Conservation (phyloP, 2,329 filamentous ascomycete genomes). For the Ustulina deusta region DNA sequence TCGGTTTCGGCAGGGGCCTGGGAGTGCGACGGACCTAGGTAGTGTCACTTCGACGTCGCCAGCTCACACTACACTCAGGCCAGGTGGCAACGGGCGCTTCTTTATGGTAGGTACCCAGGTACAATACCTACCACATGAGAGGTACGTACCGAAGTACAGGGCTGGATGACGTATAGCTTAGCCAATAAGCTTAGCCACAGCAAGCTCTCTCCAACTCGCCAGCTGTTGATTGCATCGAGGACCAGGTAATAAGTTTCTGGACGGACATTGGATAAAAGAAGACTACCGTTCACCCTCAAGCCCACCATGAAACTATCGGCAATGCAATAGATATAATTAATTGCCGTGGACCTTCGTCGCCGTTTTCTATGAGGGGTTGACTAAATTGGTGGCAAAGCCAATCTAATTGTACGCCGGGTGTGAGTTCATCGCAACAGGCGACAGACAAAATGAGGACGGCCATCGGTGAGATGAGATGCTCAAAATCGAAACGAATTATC, state of each 20-base stretch:
- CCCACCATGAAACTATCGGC: not conserved
- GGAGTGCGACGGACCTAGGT: constrained; percentile 4
- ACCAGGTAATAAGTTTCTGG: too few species aligned
- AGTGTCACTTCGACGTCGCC: constrained; percentile 5
- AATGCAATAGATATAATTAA: constrained; percentile 24
- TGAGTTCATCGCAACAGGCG: not conserved
- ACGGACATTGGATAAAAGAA: not conserved
- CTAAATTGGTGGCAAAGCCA: not conserved
- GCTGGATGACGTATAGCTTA: constrained; percentile 7
- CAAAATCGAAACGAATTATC: not conserved
- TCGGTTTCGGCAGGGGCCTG: too few species aligned
- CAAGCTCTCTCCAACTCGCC: constrained; percentile 8
- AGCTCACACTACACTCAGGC: constrained; percentile 31
- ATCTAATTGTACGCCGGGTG: not conserved
- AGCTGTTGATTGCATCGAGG: too few species aligned
- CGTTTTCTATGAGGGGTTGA: not conserved
- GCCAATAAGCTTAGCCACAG: constrained; percentile 25
- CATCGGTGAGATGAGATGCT: constrained; percentile 41
- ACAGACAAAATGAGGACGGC: constrained; percentile 42
- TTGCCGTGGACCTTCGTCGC: not conserved
- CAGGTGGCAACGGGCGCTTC: constrained; percentile 37
- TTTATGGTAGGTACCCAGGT: not conserved
- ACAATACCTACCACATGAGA: not conserved
- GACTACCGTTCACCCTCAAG: not conserved
- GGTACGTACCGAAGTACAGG: constrained; percentile 15